Evolutionary conservation across 2,329 filamentous ascomycete genomes (phyloP).

Genomic region (Ceratocystis diversiconidia): DNA sequence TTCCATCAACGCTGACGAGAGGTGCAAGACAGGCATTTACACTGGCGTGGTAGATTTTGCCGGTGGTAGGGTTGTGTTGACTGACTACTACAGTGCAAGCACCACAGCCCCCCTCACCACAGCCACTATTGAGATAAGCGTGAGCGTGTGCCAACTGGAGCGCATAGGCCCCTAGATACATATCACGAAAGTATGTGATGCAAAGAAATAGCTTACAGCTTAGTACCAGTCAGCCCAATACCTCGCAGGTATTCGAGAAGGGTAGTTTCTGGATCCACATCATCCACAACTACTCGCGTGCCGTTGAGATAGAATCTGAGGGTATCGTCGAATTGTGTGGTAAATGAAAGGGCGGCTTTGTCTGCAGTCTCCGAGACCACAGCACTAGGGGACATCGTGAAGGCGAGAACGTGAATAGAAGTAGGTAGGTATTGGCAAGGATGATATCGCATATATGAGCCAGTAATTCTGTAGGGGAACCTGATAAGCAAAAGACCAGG

Average conservation of each 20-base stretch:
- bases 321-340: constrained; percentile 69
- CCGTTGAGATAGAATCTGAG: constrained; percentile 91
- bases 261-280: constrained; percentile 81
- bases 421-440: not conserved
- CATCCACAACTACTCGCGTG: constrained; percentile 71
- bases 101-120: constrained; percentile 90
- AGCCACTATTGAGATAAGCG: constrained; percentile 41
- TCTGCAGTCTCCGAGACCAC: not conserved
- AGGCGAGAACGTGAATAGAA: not conserved
- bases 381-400: constrained; percentile 4
- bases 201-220: constrained; percentile 42
- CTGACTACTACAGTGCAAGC: constrained; percentile 93
- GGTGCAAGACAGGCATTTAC: constrained; percentile 94
- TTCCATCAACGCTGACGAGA: constrained; percentile 83
- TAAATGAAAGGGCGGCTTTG: constrained; percentile 32
- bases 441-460: not conserved
- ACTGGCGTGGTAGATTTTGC: constrained; percentile 86
- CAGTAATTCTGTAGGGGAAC: not conserved
- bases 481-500: not conserved
- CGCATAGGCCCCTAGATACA: constrained; percentile 9
- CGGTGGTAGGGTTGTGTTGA: constrained; percentile 84
- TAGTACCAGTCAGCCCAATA: constrained; percentile 87
- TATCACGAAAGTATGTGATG: not conserved
- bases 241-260: constrained; percentile 85
- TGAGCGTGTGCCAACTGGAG: not conserved